Evolutionary conservation across 2,329 filamentous ascomycete species (phyloP).

Genomic region (Aspergillus udagawae): DNA sequence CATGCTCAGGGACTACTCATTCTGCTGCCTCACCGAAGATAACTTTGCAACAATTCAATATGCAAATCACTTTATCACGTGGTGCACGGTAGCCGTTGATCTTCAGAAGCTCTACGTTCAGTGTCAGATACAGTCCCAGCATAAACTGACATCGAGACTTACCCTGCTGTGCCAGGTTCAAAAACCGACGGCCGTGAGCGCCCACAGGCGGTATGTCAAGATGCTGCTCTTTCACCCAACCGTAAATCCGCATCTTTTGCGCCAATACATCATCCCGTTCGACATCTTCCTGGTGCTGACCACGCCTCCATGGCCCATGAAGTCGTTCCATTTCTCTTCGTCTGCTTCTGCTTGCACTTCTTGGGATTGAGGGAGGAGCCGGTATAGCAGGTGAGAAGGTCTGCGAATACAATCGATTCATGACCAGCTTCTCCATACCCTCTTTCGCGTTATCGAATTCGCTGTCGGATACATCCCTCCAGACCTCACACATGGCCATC

Average conservation of each 20-base stretch:
- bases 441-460: slow-evolving; percentile 98
- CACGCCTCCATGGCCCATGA: slow-evolving; percentile 76
- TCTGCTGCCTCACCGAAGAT: slow-evolving; percentile 70
- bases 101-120: slow-evolving; percentile 73
- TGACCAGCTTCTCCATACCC: slow-evolving; percentile 98
- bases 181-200: slow-evolving; percentile 81
- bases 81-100: slow-evolving; percentile 97
- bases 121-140: slow-evolving; percentile 18
- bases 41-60: slow-evolving; percentile 98
- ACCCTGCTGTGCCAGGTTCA: slow-evolving; percentile 86
- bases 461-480: slow-evolving; percentile 89
- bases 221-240: slow-evolving; percentile 90
- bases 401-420: slow-evolving; percentile 94
- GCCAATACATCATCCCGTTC: slow-evolving; percentile 93
- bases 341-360: slow-evolving; percentile 59
- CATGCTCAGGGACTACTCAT: background rate
- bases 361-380: slow-evolving; percentile 64
- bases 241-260: slow-evolving; percentile 95
- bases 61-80: slow-evolving; percentile 96
- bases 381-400: slow-evolving; percentile 95
- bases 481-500: slow-evolving; percentile 96
- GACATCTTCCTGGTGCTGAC: slow-evolving; percentile 97
- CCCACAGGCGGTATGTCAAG: slow-evolving; percentile 83
- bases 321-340: slow-evolving; percentile 64
- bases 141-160: slow-evolving; percentile 13